Percentiles rank a stretch among this genome's conserved stretches.
phyloP scores from a whole-genome alignment of 2,329 filamentous ascomycete species.

The Dactylella cylindrospora region DNA sequence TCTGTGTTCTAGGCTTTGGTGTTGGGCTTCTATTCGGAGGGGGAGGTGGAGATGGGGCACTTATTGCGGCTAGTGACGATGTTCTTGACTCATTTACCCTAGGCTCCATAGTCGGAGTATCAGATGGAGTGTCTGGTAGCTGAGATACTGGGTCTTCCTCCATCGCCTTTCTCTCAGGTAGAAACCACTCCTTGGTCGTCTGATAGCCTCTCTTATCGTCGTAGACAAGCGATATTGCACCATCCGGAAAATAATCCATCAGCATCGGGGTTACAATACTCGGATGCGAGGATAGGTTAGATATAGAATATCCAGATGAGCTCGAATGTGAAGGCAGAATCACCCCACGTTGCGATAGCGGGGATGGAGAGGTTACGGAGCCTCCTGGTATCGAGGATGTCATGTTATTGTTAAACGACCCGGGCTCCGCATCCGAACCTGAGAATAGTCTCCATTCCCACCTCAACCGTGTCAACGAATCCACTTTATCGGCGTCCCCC shows the following conservation, averaged over 20 bases:
- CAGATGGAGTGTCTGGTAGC: slow-evolving; percentile 13
- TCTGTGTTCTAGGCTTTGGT: slow-evolving; percentile 48
- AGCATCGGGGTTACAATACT: slow-evolving; percentile 45
- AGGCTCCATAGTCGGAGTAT: slow-evolving; percentile 16
- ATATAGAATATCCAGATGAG: slow-evolving; percentile 30
- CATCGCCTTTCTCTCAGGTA: slow-evolving; percentile 45
- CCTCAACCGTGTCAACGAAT: slow-evolving; percentile 48
- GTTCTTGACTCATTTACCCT: slow-evolving; percentile 18
- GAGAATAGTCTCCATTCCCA: slow-evolving; percentile 49
- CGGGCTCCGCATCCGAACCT: slow-evolving; percentile 25
- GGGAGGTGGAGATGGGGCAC: slow-evolving; percentile 23
- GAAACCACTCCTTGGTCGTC: slow-evolving; percentile 47
- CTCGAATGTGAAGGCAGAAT: slow-evolving; percentile 28
- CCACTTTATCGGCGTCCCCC: slow-evolving; percentile 48
- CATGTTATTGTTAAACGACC: slow-evolving; percentile 15
- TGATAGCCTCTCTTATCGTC: slow-evolving; percentile 45
- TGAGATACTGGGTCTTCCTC: slow-evolving; percentile 19
- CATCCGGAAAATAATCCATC: slow-evolving; percentile 49
- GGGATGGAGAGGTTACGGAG: slow-evolving; percentile 35
- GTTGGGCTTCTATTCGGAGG: slow-evolving; percentile 33
- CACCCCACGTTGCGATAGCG: slow-evolving; percentile 22
- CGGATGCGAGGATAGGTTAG: slow-evolving; percentile 43
- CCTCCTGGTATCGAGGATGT: slow-evolving; percentile 35
- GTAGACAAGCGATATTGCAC: slow-evolving; percentile 48
- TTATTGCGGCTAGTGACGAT: slow-evolving; percentile 24